Base-by-base conservation (phyloP, 1,139 yeast species). In the Arxiozyma slooffiae region DNA sequence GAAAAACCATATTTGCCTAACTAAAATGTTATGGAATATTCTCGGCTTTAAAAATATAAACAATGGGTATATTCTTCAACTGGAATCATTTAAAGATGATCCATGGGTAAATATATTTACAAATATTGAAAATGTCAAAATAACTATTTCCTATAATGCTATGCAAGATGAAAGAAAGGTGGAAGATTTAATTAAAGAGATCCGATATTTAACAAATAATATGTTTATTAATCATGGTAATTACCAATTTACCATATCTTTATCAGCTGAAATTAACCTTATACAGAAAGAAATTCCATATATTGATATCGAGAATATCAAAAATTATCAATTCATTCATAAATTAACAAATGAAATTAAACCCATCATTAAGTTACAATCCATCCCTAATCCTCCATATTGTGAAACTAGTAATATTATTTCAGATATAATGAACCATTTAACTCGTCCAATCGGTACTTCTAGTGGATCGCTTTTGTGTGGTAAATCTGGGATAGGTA, bases 401-500 rank as follows among this genome's bases (percentile, higher is more conserved):
- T 42, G 45, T 14, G 8, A 30, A 3, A 42, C 39, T 46, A 82
- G 81, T 40, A 61, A 67, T 2, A 62, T 73, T 1, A 58, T 82
- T 7, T 65, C 64, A 0, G 72, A 72, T n/a, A 63, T 80, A 17
- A 61, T 71, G 0, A 73, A 72, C 14, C 66, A 77, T 0, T 64
- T 85, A 11, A 47, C 53, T 2, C 46, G 50, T 5, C 64, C 65
- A 4, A 26, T 59, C 3, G 39, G 53, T 14, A 55, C 63, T 17
- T 55, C 66, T 64, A 75, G 47, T 75, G 82, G 45, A 2, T 67
- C 75, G 1, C 69, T 87, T 49, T 63, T 90, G 0, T 76, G 80
- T 58, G 97, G 97, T 0, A 71, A 81, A 39, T 71, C 87, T 0
- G 97, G 96, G 0, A 76, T 88, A 55, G 97, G 97, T 1, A 90